A percentile compares a stretch with the other conserved stretches of the same genome.
Conservation (phyloP, 2,329 filamentous ascomycete genomes). For the Talaromyces sp. region DNA sequence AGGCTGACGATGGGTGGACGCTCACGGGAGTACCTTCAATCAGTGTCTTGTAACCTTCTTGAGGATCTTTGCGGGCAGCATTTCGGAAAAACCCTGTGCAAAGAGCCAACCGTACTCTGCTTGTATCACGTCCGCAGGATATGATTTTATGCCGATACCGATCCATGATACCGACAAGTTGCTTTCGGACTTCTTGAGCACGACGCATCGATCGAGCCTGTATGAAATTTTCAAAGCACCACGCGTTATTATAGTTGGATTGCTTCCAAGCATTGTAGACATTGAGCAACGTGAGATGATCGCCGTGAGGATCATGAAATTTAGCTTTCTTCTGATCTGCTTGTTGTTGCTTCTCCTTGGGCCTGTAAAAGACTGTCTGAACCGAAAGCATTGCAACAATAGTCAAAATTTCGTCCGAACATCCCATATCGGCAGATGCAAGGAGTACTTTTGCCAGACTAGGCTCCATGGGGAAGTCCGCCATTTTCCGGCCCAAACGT, state of each 20-base stretch:
- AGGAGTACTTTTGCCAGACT: conserved; percentile 88
- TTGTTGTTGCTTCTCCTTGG: conserved; percentile 94
- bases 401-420: conserved; percentile 88
- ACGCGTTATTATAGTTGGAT: conserved; percentile 74
- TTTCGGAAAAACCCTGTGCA: conserved; percentile 97
- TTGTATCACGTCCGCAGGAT: conserved; percentile 83
- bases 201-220: conserved; percentile 85
- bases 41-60: conserved; percentile 96
- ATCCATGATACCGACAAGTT: conserved; percentile 90
- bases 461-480: conserved; percentile 87
- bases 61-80: conserved; percentile 87
- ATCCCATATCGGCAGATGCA: conserved; percentile 78
- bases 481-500: conserved; percentile 90
- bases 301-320: conserved; percentile 91
- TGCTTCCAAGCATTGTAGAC: conserved; percentile 98
- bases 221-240: conserved; percentile 98
- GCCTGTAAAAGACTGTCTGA: conserved; percentile 84
- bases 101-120: conserved; percentile 80
- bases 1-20: conserved; percentile 79
- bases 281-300: conserved; percentile 91
- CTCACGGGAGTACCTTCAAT: conserved; percentile 94
- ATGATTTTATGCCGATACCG: conserved; percentile 79
- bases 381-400: conserved; percentile 94
- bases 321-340: conserved; percentile 97
- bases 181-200: conserved; percentile 86